Evolutionary conservation across 371 early-diverging fungal genomes (phyloP), one percentile per base, ranked within the genome.

Genomic region (Chytridium lagenaria): DNA sequence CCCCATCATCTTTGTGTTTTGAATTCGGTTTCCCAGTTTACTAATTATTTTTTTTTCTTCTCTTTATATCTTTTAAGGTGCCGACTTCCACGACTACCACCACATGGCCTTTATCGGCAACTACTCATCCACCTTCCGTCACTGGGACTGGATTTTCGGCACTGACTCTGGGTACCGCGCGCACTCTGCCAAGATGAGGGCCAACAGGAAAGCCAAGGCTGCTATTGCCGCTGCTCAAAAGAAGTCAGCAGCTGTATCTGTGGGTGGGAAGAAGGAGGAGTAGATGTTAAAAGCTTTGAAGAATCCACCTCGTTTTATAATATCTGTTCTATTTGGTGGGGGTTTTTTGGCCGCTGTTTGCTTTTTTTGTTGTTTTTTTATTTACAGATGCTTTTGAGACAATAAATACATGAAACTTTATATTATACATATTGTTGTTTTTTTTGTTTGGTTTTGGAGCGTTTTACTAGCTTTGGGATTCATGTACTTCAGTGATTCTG

Each of bases 81-180:
- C 84, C 28, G 81, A 81, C 49, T 84, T 78, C 74, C 84, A 84
- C 69, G 84, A 84, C 74, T 84, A 79, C 79, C 84, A 84, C 74
- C 83, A 83, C 77, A 68, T 73, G 73, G 79, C 79, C n/a, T 83
- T 83, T 57, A 75, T 78, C 28, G 83, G 81, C 36, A 81, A 81
- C 79, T 83, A 81, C 68, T 77, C 77, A 0, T 79, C 79, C 39
- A 77, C 78, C 28, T 81, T 83, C 80, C 72, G 84, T 1, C 70
- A 71, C 51, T 83, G 81, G 84, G 81, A 84, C 77, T 76, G 76
- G 73, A 50, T 81, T n/a, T 65, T 69, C 44, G 84, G 84, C 3
- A 84, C 84, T 1, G 77, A 77, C 69, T 39, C 30, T 19, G 74
- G 67, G 1, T 81, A 72, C 73, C 63, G 67, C 28, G 59, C 12